Evolutionary conservation across 352 stramenopile genomes (phyloP), one percentile per base, ranked within the genome.

Genomic region (Plasmopara halstedii): DNA sequence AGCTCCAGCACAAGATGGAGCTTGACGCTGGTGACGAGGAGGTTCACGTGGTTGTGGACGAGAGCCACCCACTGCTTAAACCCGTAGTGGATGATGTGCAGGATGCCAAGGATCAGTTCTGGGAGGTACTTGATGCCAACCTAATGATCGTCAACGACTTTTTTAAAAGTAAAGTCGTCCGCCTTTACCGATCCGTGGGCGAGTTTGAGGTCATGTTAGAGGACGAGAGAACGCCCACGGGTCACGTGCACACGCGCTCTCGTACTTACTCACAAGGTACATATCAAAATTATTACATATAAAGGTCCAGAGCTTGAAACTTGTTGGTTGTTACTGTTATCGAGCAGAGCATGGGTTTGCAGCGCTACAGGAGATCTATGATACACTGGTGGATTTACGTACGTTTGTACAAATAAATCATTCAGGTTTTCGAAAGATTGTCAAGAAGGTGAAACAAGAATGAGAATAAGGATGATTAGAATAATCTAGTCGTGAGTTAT

Each of bases 371-470:
- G 82, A 95, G 22, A 83, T 93, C 40, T 96, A 95, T 47, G 83
- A 95, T 43, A 88, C 85, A 47, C 57, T 96, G 23, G 77, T 94
- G 52, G 85, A 94, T 32, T 51, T 97, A 37, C 73, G 82, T n/a
- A 88, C 67, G 29, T 97, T 92, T 50, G 85, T 95, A 32, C 75
- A 94, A 52, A 90, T 96, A 39, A 97, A 97, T 63, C 73, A 89
- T 63, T 94, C 84, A 47, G 87, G 86, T 20, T 96, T 97, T 53
- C 76, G 86, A 2, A 97, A 97, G 62, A 96, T 96, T 38, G 85
- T 97, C 32, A 97, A 97, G 61, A 97, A 93, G 74, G 79, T 87
- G 27, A 17, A 22, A 17, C 21, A 51, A 9, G 4, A 1, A 11
- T 53, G 20, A 31, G 7, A n/a, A 14, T 19, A 9, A 25, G 22